phyloP scores from a whole-genome alignment of 2,329 filamentous ascomycete species.

The Cladophialophora immunda region DNA sequence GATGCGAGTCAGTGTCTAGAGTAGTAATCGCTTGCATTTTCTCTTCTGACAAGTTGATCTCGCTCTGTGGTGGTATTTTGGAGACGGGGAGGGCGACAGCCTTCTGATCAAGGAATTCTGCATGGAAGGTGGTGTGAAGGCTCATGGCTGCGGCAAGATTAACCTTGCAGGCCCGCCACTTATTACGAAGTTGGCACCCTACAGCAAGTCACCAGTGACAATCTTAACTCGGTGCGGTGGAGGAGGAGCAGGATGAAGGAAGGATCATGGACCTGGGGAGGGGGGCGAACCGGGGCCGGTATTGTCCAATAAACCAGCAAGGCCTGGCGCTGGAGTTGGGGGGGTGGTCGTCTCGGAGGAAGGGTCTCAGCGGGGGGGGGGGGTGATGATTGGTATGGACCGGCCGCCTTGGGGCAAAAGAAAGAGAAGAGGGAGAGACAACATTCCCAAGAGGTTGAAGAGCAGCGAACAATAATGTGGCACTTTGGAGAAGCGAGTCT shows the following conservation, averaged over 20 bases:
- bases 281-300: background rate
- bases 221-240: background rate
- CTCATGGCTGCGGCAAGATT: background rate
- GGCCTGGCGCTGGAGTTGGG: background rate
- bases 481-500: constrained; percentile 8
- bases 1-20: background rate
- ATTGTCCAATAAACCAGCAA: background rate
- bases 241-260: background rate
- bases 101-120: background rate
- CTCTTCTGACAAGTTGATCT: background rate
- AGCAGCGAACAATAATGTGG: background rate
- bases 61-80: background rate
- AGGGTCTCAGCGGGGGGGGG: background rate
- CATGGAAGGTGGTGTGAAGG: background rate
- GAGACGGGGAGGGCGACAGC: background rate
- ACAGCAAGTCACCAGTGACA: background rate
- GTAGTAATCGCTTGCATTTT: constrained; percentile 2
- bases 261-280: background rate
- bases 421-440: background rate
- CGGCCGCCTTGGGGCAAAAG: constrained; percentile 5
- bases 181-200: background rate
- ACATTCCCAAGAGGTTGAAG: background rate
- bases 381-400: background rate
- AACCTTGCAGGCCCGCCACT: background rate
- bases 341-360: background rate